These are phyloP conservation scores for Leucocoprinus leucothites DNA, from an alignment of 768 basidiomycete genomes.

Conservation along the genomic window DNA sequence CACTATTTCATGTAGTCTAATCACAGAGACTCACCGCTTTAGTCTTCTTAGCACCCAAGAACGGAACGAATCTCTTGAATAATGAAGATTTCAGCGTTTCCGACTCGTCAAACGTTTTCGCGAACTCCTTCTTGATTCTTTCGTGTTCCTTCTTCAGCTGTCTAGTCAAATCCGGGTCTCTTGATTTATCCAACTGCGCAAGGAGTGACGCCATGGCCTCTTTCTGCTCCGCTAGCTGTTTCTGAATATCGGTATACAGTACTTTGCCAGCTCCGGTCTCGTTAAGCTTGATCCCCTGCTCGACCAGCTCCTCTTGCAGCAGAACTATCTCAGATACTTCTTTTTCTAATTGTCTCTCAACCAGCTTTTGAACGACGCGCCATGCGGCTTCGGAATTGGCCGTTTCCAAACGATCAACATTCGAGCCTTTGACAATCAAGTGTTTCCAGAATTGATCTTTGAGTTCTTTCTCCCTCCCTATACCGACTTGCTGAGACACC, in stretches of 20 bases:
- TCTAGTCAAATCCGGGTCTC: no score
- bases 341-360: neutral
- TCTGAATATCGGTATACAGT: slow-evolving; percentile 14
- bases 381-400: slow-evolving; percentile 12
- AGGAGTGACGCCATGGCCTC: no score
- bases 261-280: slow-evolving; percentile 16
- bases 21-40: no score
- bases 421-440: slow-evolving; percentile 10
- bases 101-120: no score
- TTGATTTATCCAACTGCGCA: no score
- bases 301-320: slow-evolving; percentile 21
- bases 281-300: slow-evolving; percentile 3
- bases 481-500: neutral
- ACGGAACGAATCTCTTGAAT: no score
- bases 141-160: neutral
- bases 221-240: slow-evolving; percentile 12
- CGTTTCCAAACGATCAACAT: slow-evolving; percentile 11
- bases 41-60: no score
- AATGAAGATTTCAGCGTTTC: no score
- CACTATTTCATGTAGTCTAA: no score
- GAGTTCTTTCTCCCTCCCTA: no score
- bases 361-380: slow-evolving; percentile 15
- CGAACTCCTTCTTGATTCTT: no score
- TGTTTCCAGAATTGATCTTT: slow-evolving; percentile 14
- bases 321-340: slow-evolving; percentile 1